Percentiles rank a stretch among this genome's conserved stretches.
These are phyloP conservation scores for Crithidia expoeki DNA, from an alignment of 208 protist species.

Conservation along the genomic window DNA sequence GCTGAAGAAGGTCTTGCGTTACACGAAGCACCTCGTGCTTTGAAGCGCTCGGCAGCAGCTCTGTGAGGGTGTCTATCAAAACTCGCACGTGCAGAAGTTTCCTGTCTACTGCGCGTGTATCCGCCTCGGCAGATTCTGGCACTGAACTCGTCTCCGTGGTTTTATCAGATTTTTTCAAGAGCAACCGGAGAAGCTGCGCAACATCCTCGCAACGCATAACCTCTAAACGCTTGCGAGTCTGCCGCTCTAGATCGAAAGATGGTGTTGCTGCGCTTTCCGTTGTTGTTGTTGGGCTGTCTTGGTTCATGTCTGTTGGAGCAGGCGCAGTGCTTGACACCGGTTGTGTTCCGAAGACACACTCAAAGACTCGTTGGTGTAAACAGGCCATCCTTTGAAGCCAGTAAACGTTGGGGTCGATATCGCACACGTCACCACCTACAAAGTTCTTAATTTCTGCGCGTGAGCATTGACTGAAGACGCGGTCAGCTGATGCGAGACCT, in stretches of 20 bases:
- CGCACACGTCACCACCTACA: background rate
- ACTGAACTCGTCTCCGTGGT: background rate
- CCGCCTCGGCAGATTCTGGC: background rate
- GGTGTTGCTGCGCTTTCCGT: background rate
- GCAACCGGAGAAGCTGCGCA: slow-evolving; percentile 18
- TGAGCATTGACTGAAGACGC: too few species aligned
- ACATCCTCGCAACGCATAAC: slow-evolving; percentile 32
- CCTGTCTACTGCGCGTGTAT: background rate
- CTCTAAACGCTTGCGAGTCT: slow-evolving; percentile 17
- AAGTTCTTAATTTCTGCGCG: background rate
- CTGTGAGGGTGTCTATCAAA: slow-evolving; percentile 19
- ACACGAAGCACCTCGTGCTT: slow-evolving; percentile 22
- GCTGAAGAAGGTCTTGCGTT: slow-evolving; percentile 22
- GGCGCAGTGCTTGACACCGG: background rate
- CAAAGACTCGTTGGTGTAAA: background rate
- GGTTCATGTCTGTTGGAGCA: background rate
- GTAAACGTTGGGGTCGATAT: background rate
- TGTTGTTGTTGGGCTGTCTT: background rate
- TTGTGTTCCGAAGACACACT: slow-evolving; percentile 1
- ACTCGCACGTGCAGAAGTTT: slow-evolving; percentile 1
- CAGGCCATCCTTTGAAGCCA: background rate
- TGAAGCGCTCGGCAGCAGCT: slow-evolving; percentile 38
- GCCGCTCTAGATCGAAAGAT: slow-evolving; percentile 5
- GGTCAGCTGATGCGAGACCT: background rate
- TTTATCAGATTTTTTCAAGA: background rate